phyloP scores from a whole-genome alignment of 257 asterid species.

The Paraleonurus japonicus region DNA sequence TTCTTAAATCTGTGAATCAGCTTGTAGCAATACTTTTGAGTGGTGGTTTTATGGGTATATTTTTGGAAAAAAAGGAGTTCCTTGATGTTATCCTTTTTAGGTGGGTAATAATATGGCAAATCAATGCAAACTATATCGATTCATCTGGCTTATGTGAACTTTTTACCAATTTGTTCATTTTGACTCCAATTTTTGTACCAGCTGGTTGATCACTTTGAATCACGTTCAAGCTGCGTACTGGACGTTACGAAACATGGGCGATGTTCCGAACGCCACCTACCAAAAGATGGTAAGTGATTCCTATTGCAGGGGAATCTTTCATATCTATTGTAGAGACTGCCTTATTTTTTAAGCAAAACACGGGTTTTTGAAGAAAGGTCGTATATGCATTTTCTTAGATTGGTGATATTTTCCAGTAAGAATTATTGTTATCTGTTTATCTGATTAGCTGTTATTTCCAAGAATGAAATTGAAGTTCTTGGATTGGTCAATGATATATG shows the following conservation, averaged over 20 bases:
- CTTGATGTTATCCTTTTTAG: not conserved
- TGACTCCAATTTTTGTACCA: conserved; percentile 36
- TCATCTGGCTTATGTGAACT: conserved; percentile 7
- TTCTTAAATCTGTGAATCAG: not conserved
- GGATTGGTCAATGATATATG: not conserved
- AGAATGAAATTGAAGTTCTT: not conserved
- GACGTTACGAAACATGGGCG: conserved; percentile 44
- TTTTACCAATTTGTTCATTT: conserved; percentile 23
- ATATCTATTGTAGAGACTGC: not conserved
- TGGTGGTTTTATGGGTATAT: conserved; percentile 12
- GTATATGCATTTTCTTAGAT: not conserved
- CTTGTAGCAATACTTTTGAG: not conserved
- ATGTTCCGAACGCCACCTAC: conserved; percentile 39
- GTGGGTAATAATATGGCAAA: not conserved
- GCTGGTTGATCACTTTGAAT: conserved; percentile 74
- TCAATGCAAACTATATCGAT: not conserved
- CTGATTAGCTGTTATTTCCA: not conserved
- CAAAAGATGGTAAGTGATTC: conserved; percentile 45
- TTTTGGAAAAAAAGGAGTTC: not conserved
- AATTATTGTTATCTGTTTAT: not conserved
- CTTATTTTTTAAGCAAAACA: not conserved
- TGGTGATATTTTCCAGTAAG: not conserved
- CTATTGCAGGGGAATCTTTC: conserved; percentile 26
- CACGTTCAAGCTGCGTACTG: conserved; percentile 42
- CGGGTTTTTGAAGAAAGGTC: not conserved